phyloP scores from a whole-genome alignment of 371 early-diverging fungal genomes.

The Apophysomyces trapeziformis region DNA sequence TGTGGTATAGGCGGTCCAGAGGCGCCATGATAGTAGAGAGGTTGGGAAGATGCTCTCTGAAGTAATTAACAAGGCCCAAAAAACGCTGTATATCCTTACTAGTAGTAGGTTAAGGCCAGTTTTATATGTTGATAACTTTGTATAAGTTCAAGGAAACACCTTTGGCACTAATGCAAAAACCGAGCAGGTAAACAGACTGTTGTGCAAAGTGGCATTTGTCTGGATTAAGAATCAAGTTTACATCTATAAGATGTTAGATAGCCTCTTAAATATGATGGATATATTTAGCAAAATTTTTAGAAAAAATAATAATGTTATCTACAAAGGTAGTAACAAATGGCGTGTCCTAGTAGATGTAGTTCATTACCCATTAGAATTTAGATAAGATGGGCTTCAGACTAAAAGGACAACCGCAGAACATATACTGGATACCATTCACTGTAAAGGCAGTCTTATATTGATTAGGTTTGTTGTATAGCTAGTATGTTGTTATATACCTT shows the following conservation, averaged over 20 bases:
- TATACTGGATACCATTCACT: background rate
- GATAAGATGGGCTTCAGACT: constrained; percentile 10
- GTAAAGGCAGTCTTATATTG: background rate
- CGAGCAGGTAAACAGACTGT: constrained; percentile 1
- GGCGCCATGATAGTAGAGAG: constrained; percentile 18
- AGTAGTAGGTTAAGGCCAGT: constrained; percentile 2
- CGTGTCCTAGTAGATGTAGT: constrained; percentile 2
- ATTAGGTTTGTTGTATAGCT: background rate
- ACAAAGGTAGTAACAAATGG: background rate
- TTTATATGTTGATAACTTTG: background rate
- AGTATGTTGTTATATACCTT: too few relatives aligned
- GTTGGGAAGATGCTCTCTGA: constrained; percentile 20
- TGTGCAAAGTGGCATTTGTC: constrained; percentile 20
- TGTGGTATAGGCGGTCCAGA: constrained; percentile 19
- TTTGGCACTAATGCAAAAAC: constrained; percentile 4
- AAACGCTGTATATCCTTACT: constrained; percentile 22
- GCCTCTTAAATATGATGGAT: constrained; percentile 4
- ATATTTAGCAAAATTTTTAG: background rate
- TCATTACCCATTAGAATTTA: background rate
- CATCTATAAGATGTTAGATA: constrained; percentile 7
- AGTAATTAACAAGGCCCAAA: constrained; percentile 24
- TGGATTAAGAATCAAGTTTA: constrained; percentile 19
- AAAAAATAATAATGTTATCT: background rate
- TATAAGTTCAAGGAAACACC: constrained; percentile 5
- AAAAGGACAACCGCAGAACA: constrained; percentile 12